Evolutionary conservation across 2,329 filamentous ascomycete genomes (phyloP).

Genomic region (Beauveria sp.): DNA sequence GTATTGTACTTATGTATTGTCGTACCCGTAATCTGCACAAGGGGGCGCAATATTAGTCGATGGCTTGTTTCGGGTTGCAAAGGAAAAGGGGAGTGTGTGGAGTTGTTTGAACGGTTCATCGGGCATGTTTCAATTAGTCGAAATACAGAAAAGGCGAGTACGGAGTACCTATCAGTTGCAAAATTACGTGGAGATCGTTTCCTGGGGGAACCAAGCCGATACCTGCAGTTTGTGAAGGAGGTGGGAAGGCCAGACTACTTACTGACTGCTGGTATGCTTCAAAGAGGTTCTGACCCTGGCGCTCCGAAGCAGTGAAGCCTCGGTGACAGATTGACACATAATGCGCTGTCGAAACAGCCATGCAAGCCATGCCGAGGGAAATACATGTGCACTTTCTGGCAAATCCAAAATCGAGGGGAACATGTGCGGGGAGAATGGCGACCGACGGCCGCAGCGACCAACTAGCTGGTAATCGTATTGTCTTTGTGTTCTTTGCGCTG

Average conservation of each 20-base stretch:
- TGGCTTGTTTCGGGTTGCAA: neutral
- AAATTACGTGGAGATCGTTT: neutral
- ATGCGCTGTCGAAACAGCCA: neutral
- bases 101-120: neutral
- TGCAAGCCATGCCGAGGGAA: too few species aligned
- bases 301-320: neutral
- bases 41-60: neutral
- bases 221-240: neutral
- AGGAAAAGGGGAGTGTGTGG: neutral
- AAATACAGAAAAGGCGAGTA: neutral
- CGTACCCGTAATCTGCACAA: neutral
- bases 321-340: conserved; percentile 1
- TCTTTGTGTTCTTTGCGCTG: too few species aligned
- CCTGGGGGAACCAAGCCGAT: neutral
- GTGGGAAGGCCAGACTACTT: neutral
- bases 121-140: neutral
- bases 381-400: too few species aligned
- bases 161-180: neutral
- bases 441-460: too few species aligned
- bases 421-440: neutral
- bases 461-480: too few species aligned
- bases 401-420: neutral
- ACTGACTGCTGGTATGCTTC: neutral
- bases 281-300: neutral
- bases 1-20: too few species aligned